Conservation (phyloP, 2,329 filamentous ascomycete species). For the Bipolaris bicolor region DNA sequence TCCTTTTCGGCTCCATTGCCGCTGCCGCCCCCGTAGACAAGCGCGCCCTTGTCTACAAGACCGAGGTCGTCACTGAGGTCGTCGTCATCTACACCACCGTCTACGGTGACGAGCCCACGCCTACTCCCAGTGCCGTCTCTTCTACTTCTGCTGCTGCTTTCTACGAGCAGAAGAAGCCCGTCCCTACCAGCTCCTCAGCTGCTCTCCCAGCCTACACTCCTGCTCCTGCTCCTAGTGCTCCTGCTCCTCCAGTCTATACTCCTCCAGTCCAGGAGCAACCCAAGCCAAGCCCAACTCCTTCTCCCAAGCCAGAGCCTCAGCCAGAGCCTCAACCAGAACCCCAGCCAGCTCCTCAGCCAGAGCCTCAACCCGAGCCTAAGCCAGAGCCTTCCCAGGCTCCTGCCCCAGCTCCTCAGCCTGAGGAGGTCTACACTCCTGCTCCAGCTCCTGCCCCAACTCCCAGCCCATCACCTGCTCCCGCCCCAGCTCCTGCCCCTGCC, state of each 20-base stretch:
- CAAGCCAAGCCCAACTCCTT: conserved; percentile 21
- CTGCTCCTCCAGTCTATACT: conserved; percentile 19
- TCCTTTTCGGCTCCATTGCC: conserved; percentile 44
- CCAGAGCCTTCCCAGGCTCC: conserved; percentile 11
- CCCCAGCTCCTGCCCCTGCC: conserved; percentile 12
- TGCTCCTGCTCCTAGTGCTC: conserved; percentile 19
- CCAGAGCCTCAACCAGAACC: conserved; percentile 6
- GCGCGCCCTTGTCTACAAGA: conserved; percentile 45
- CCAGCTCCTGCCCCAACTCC: conserved; percentile 17
- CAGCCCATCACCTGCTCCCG: conserved; percentile 9
- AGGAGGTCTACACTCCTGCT: conserved; percentile 9
- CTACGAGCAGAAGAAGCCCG: conserved; percentile 33
- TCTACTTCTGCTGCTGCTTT: conserved; percentile 31
- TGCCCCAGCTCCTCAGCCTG: conserved; percentile 13
- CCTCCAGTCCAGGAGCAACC: conserved; percentile 16
- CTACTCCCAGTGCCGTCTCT: conserved; percentile 8
- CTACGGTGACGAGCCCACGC: conserved; percentile 33
- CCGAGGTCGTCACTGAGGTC: conserved; percentile 42
- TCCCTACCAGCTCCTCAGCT: conserved; percentile 20
- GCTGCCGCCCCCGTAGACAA: conserved; percentile 43
- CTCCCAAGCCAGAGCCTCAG: conserved; percentile 3
- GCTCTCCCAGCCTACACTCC: conserved; percentile 17
- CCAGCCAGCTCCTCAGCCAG: conserved; percentile 11
- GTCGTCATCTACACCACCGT: conserved; percentile 46
- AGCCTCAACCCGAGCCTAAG: conserved; percentile 9